Base-by-base conservation (phyloP, 441 rosid species). In the Caryocar brasiliense region DNA sequence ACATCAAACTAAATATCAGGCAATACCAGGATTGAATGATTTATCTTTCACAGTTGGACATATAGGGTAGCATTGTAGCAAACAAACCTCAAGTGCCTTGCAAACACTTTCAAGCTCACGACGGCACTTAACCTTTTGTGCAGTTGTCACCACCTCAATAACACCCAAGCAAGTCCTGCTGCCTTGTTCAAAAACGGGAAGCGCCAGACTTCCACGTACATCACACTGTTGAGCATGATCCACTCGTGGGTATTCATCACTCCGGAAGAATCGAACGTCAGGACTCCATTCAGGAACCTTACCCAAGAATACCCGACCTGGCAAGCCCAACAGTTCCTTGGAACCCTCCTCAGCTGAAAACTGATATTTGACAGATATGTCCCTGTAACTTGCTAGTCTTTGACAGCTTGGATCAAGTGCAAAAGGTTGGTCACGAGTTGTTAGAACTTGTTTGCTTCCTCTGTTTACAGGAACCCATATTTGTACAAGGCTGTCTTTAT, bases 241-340 rank as follows among this genome's bases (percentile, higher is more conserved):
- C 14, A 86, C 73, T 40, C 96, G 73, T 0, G 65, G 80, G 64
- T 86, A 91, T 60, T 91, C 98, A 5, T 86, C 95, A n/a, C 86
- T 82, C 70, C 64, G 75, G 52, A 84, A 85, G 73, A 84, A 91
- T 32, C 83, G 72, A 60, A 85, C 96, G 77, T 91, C 96, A 25
- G 96, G 98, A 44, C 88, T 86, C 95, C 96, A 91, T 70, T 91
- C 98, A 27, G 95, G 96, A 60, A 82, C 75, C 70, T 78, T 81
- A 42, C 76, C 77, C 71, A 86, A 59, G 78, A 79, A 91, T 49
- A 91, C 98, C 15, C 96, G 77, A 44, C 95, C 82, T 24, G 98
- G 96, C 66, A 86, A 35, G 46, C 96, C 98, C 50, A 64, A 56
- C 29, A 59, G 13, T 24, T 76, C 92, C 74, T 76, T 72, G 54